These are phyloP conservation scores for Cyathus striatus DNA, from an alignment of 768 basidiomycete species.

Conservation along the genomic window DNA sequence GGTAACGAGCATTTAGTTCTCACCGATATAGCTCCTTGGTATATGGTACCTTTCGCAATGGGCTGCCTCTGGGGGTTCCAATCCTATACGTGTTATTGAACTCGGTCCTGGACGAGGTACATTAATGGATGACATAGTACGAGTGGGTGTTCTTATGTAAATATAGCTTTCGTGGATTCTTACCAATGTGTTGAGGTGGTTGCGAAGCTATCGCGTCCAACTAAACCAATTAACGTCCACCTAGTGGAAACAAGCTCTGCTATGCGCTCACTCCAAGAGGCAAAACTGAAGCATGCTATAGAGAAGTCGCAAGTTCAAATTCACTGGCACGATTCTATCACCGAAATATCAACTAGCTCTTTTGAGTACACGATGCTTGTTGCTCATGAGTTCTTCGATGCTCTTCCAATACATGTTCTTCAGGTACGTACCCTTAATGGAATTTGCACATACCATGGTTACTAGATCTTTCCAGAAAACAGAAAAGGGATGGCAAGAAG, in stretches of 20 bases:
- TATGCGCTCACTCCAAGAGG: slow-evolving; percentile 60
- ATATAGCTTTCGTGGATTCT: neutral
- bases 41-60: slow-evolving; percentile 85
- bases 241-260: slow-evolving; percentile 77
- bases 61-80: slow-evolving; percentile 42
- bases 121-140: slow-evolving; percentile 81
- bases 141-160: slow-evolving; percentile 43
- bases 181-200: slow-evolving; percentile 36
- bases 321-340: slow-evolving; percentile 71
- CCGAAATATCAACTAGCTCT: slow-evolving; percentile 50
- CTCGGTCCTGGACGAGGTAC: slow-evolving; percentile 94
- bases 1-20: slow-evolving; percentile 33
- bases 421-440: slow-evolving; percentile 47
- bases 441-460: neutral
- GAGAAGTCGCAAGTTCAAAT: slow-evolving; percentile 32
- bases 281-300: slow-evolving; percentile 34
- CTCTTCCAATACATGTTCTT: slow-evolving; percentile 85
- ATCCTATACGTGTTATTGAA: slow-evolving; percentile 71
- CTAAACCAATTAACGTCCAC: slow-evolving; percentile 46
- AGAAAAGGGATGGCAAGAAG: slow-evolving; percentile 78
- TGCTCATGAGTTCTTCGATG: slow-evolving; percentile 98
- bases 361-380: slow-evolving; percentile 75
- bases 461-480: slow-evolving; percentile 55
- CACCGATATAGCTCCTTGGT: slow-evolving; percentile 61
- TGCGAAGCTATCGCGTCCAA: slow-evolving; percentile 35